Percentiles rank a stretch among this genome's conserved stretches.
Evolutionary conservation across 2,329 filamentous ascomycete genomes (phyloP).

Genomic region (Thyridium curvatum): DNA sequence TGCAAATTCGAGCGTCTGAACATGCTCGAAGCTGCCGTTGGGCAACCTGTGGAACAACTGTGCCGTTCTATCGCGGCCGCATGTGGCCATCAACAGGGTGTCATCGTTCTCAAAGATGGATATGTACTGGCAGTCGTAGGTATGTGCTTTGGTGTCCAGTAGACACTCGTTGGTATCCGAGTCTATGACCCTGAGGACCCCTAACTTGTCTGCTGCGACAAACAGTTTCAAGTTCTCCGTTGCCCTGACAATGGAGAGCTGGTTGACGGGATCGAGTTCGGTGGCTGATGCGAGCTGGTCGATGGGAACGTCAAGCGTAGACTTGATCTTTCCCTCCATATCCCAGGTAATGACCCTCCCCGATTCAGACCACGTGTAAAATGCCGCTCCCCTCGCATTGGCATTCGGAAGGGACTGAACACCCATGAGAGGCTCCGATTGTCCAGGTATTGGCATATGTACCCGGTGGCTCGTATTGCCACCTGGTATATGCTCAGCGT

Average conservation of each 20-base stretch:
- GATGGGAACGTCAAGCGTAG: conserved; percentile 59
- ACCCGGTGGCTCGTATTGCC: conserved; percentile 28
- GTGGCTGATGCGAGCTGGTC: conserved; percentile 51
- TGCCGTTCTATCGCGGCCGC: conserved; percentile 82
- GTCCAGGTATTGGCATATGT: conserved; percentile 54
- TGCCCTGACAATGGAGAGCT: conserved; percentile 53
- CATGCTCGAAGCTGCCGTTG: conserved; percentile 59
- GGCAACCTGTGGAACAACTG: conserved; percentile 71
- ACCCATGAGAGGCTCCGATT: conserved; percentile 64
- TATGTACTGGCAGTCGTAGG: conserved; percentile 78
- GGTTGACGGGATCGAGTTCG: conserved; percentile 49
- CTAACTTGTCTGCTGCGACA: conserved; percentile 79
- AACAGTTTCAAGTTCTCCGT: conserved; percentile 59
- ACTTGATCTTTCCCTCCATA: conserved; percentile 60
- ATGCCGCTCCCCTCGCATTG: conserved; percentile 60
- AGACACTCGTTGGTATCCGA: conserved; percentile 52
- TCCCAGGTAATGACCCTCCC: conserved; percentile 83
- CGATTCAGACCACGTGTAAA: conserved; percentile 83
- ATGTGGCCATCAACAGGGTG: conserved; percentile 68
- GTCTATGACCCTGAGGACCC: conserved; percentile 70
- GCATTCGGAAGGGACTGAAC: conserved; percentile 58
- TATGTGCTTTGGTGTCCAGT: conserved; percentile 78
- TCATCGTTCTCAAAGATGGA: conserved; percentile 59
- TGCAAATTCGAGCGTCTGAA: conserved; percentile 91
- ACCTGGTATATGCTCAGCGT: conserved; percentile 33